Conservation (phyloP, 1,284 basidiomycete genomes). For the Melampsora americana region DNA sequence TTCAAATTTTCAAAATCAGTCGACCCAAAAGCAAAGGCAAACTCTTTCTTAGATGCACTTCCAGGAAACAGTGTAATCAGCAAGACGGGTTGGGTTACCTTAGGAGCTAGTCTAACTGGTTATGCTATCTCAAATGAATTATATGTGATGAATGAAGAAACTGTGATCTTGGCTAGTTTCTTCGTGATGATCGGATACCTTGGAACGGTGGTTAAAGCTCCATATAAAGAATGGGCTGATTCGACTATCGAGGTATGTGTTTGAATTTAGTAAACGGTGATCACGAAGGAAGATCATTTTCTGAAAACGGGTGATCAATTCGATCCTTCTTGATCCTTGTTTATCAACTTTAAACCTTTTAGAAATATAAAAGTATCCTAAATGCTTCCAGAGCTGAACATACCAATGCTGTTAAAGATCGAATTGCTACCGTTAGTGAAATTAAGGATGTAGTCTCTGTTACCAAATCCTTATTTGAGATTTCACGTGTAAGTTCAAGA, state of each 20-base stretch:
- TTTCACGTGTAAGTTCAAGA: conserved; percentile 71
- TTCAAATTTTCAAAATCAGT: neutral
- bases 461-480: conserved; percentile 82
- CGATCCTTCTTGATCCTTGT: neutral
- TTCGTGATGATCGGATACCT: conserved; percentile 78
- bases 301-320: too few species aligned
- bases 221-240: conserved; percentile 90
- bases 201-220: conserved; percentile 72
- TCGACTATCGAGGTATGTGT: conserved; percentile 66
- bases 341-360: conserved; percentile 8
- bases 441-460: conserved; percentile 91
- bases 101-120: conserved; percentile 47
- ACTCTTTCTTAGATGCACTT: conserved; percentile 83
- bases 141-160: conserved; percentile 55
- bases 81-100: conserved; percentile 65
- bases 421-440: conserved; percentile 83
- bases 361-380: conserved; percentile 74
- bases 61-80: conserved; percentile 88
- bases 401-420: conserved; percentile 86
- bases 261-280: neutral
- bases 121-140: conserved; percentile 55
- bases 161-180: conserved; percentile 66
- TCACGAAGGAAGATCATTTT: too few species aligned
- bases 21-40: conserved; percentile 81
- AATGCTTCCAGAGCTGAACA: conserved; percentile 80